Percentiles rank a stretch among this genome's conserved stretches.
Conservation (phyloP, 306 rosid genomes). For the Citrullus amarus region DNA sequence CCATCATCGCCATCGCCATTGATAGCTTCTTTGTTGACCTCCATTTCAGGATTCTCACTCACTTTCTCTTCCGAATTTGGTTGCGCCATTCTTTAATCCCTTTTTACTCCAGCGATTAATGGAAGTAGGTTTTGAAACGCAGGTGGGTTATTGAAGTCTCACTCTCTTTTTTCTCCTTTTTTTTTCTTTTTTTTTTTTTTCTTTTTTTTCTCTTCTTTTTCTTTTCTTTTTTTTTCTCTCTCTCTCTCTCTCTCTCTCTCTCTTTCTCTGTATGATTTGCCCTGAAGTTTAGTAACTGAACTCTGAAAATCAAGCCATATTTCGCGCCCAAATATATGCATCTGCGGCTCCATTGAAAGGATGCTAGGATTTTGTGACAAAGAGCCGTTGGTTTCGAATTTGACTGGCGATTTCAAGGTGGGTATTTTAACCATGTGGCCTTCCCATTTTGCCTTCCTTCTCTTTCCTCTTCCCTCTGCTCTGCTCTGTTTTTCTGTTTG, state of each 20-base stretch:
- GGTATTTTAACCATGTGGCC: neutral
- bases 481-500: neutral
- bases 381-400: neutral
- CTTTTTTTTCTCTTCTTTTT: neutral
- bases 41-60: neutral
- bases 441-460: neutral
- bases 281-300: slow-evolving; percentile 5
- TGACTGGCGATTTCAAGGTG: neutral
- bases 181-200: neutral
- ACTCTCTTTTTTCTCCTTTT: neutral
- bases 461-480: neutral
- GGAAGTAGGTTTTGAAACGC: neutral
- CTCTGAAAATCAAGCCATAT: neutral
- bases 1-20: neutral
- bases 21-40: neutral
- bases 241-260: neutral
- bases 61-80: slow-evolving; percentile 7
- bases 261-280: neutral
- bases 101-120: neutral
- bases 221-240: no score
- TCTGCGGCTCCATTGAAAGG: neutral
- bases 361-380: neutral
- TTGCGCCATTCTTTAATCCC: slow-evolving; percentile 10
- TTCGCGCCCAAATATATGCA: neutral
- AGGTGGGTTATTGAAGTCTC: slow-evolving; percentile 19